Conservation (phyloP, 2,329 filamentous ascomycete genomes). For the Raffaelea ambrosiae region DNA sequence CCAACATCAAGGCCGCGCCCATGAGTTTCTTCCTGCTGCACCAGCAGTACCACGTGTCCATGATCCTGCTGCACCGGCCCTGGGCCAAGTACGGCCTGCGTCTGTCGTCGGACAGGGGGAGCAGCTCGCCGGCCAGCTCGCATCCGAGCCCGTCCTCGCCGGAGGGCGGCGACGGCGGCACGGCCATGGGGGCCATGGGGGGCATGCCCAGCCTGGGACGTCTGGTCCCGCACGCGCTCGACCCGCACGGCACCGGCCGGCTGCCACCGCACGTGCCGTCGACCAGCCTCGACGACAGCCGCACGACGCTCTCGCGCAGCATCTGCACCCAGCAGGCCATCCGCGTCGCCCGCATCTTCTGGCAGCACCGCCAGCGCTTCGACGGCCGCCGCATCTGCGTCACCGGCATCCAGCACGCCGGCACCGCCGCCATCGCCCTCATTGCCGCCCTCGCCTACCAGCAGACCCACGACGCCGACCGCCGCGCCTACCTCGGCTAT, state of each 20-base stretch:
- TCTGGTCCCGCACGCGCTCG: no score
- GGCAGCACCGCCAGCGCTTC: constrained; percentile 44
- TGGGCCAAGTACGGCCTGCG: constrained; percentile 40
- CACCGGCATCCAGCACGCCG: constrained; percentile 43
- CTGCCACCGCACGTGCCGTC: no score
- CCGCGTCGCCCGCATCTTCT: constrained; percentile 43
- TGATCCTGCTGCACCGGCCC: constrained; percentile 44
- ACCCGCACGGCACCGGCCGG: no score
- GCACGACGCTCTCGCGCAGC: constrained; percentile 36
- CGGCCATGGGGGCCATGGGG: not conserved
- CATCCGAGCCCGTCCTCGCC: constrained; percentile 19
- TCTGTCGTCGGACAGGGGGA: not conserved
- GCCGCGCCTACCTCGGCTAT: constrained; percentile 32
- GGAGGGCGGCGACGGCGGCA: not conserved
- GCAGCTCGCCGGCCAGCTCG: constrained; percentile 13
- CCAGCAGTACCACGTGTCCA: constrained; percentile 45
- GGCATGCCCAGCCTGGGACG: constrained; percentile 1
- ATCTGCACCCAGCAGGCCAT: constrained; percentile 48
- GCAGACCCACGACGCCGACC: constrained; percentile 25
- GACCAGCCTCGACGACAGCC: constrained; percentile 29
- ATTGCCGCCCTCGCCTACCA: constrained; percentile 36
- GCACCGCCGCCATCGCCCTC: constrained; percentile 44
- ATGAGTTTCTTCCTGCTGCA: constrained; percentile 46
- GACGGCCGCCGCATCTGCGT: constrained; percentile 41
- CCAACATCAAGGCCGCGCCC: constrained; percentile 38